These are phyloP conservation scores for Rhinocladiella mackenziei DNA, from an alignment of 2,329 filamentous ascomycete genomes.

Conservation along the genomic window DNA sequence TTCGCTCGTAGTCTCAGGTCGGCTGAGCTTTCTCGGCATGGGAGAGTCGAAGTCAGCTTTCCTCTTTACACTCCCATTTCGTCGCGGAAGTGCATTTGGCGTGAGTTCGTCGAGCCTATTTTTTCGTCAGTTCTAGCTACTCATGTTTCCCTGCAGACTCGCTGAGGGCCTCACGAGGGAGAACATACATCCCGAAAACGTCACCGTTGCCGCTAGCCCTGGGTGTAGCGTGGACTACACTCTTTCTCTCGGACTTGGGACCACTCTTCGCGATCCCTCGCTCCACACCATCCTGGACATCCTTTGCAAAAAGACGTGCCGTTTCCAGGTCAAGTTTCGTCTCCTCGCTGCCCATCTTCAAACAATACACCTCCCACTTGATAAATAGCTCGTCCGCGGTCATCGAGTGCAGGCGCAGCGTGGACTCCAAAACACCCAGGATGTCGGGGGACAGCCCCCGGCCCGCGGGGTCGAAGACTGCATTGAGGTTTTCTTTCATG, in stretches of 20 bases:
- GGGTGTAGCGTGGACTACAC: constrained; percentile 54
- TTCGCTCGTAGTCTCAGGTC: constrained; percentile 40
- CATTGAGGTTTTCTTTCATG: constrained; percentile 51
- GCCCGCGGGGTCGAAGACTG: constrained; percentile 55
- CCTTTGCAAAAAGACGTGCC: constrained; percentile 75
- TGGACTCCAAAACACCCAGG: constrained; percentile 74
- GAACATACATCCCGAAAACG: constrained; percentile 71
- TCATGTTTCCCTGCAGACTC: neutral
- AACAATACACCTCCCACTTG: constrained; percentile 98
- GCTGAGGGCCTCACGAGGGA: neutral
- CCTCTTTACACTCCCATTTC: constrained; percentile 49
- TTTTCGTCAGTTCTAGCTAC: constrained; percentile 14
- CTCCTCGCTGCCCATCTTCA: constrained; percentile 85
- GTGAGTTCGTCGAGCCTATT: constrained; percentile 63
- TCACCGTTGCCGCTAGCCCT: constrained; percentile 59
- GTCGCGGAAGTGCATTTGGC: constrained; percentile 54
- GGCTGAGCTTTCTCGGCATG: constrained; percentile 40
- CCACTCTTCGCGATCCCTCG: constrained; percentile 66
- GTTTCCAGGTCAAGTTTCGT: constrained; percentile 66
- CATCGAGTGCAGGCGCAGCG: constrained; percentile 77
- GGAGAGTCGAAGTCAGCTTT: constrained; percentile 50
- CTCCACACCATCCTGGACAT: constrained; percentile 79
- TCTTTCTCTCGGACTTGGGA: constrained; percentile 61
- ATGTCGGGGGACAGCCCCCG: constrained; percentile 70
- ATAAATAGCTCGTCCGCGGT: constrained; percentile 84